Base-by-base conservation (phyloP, 768 basidiomycete genomes). In the Collybiopsis confluens region DNA sequence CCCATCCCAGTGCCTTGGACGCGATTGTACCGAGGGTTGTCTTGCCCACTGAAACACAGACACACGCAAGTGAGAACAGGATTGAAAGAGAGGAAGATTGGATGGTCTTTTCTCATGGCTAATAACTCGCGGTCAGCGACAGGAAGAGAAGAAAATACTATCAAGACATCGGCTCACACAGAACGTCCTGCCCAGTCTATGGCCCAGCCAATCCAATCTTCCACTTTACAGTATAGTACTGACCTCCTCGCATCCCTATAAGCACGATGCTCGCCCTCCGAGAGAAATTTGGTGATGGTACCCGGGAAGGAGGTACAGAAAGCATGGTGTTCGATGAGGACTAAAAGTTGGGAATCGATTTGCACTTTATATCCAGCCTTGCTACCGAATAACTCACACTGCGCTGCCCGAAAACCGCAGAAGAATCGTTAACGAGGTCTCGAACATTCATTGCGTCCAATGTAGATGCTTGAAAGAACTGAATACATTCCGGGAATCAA, bases 191-290 rank as follows among this genome's bases (percentile, higher is more conserved):
- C 30, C 30, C 30, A 33, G 30, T 33, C 13, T 33, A 33, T 33
- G 6, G 30, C 30, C 30, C 13, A 33, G 30, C 30, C 30, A 33
- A 33, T 33, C 30, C 30, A 33, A 33, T 33, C 30, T 13, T 33
- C 30, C 30, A 33, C 6, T 33, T 40, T 15, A 40, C 38, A 40
- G n/a, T 16, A 6, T 33, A 28, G 18, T 40, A 54, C 56, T 37
- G 45, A 59, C 65, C 85, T 40, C 90, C 90, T 7, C 87, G 81
- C 88, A 92, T 90, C 45, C 90, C 90, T 57, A 88, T 80, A 56
- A 92, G 66, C 55, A 89, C 73, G 60, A 89, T 67, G 49, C 60
- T 65, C 15, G 65, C 65, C 21, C 44, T 45, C 44, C 27, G 21
- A 11, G 44, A 23, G 15, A 28, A 45, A 7, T 10, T 28, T 24